A percentile compares a stretch with the other conserved stretches of the same genome.
Evolutionary conservation across 23 red algal genomes (phyloP).

Genomic region (Gracilaria domingensis): DNA sequence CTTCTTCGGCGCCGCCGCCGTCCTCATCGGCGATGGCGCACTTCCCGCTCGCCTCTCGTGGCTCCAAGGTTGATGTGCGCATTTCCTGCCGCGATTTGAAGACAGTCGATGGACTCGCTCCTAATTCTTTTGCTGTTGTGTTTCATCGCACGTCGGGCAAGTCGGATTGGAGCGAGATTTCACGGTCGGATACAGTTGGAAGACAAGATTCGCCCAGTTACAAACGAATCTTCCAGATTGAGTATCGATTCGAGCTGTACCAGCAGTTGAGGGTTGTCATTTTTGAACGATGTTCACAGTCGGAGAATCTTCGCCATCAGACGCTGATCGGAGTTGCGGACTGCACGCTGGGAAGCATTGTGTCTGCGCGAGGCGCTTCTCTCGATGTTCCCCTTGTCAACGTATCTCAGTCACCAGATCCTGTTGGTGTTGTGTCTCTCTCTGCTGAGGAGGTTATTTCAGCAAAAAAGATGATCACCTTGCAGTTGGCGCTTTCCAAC

Average conservation of each 20-base stretch:
- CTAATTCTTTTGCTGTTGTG: constrained; percentile 57
- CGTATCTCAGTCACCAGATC: background rate
- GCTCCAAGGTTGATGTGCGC: constrained; percentile 54
- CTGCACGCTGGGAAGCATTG: constrained; percentile 60
- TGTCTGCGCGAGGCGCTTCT: constrained; percentile 44
- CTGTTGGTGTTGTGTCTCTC: constrained; percentile 39
- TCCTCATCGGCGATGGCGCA: background rate
- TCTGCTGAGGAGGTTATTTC: constrained; percentile 58
- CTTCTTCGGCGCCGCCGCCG: background rate
- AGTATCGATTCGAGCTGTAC: constrained; percentile 74
- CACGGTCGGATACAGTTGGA: constrained; percentile 52
- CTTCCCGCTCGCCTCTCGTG: constrained; percentile 53
- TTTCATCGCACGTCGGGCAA: constrained; percentile 59
- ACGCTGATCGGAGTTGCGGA: constrained; percentile 71
- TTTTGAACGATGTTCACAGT: constrained; percentile 52
- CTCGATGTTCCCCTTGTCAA: constrained; percentile 50
- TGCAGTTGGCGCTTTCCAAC: constrained; percentile 45
- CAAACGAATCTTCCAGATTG: constrained; percentile 59
- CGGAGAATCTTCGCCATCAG: constrained; percentile 55
- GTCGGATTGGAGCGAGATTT: constrained; percentile 61
- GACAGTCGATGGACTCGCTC: constrained; percentile 27
- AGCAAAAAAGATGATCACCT: constrained; percentile 70
- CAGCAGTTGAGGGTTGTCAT: constrained; percentile 72
- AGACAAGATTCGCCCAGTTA: constrained; percentile 22
- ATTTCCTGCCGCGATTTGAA: constrained; percentile 58